These are phyloP conservation scores for Davidsoniella neocaledoniae DNA, from an alignment of 2,329 filamentous ascomycete genomes.

Conservation along the genomic window DNA sequence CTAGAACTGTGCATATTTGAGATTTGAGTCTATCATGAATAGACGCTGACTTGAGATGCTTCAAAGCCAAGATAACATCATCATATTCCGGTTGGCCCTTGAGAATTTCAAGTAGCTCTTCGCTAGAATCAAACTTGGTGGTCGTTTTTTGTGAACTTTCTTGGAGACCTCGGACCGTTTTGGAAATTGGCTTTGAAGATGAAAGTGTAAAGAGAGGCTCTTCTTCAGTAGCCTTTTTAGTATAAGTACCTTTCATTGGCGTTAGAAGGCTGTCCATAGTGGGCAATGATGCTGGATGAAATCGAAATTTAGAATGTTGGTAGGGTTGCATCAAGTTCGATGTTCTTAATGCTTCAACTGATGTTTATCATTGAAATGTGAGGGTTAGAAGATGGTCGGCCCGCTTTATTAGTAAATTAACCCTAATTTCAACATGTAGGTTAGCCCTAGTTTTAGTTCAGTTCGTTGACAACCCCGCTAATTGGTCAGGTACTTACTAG, in stretches of 20 bases:
- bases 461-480: no score
- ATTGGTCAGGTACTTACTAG: no score
- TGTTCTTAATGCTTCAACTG: no score
- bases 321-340: background rate
- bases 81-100: slow-evolving; percentile 46
- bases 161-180: background rate
- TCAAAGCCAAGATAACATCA: slow-evolving; percentile 33
- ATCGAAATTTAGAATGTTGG: background rate
- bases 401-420: no score
- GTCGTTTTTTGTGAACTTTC: background rate
- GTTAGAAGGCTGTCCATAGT: slow-evolving; percentile 40
- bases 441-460: no score
- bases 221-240: slow-evolving; percentile 18
- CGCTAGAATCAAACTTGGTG: slow-evolving; percentile 17
- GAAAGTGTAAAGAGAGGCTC: slow-evolving; percentile 22
- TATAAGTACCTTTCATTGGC: slow-evolving; percentile 35
- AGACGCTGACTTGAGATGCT: slow-evolving; percentile 25
- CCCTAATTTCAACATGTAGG: no score
- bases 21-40: background rate
- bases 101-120: slow-evolving; percentile 42
- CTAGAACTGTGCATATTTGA: slow-evolving; percentile 58
- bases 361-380: no score
- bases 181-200: background rate
- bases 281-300: background rate
- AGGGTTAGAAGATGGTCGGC: no score